Evolutionary conservation across 306 rosid species (phyloP), one percentile per base, ranked within the genome.

Genomic region (Clitoria ternatea): DNA sequence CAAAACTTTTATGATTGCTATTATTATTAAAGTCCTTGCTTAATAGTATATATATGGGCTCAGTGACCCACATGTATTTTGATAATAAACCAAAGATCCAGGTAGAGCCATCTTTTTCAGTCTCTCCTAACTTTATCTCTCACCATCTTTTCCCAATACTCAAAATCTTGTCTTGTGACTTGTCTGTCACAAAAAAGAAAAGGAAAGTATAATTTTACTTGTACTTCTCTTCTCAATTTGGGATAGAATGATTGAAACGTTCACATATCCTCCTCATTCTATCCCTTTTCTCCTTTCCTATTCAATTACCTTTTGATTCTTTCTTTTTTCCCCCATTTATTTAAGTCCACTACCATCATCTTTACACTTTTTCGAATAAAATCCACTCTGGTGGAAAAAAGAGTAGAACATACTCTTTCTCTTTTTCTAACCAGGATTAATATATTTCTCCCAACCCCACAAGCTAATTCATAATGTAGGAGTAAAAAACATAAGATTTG

Each of bases 151-250:
- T 76, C 59, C 66, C 70, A 49, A 75, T 48, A 48, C 74, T 75
- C 66, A 70, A 70, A 80, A 69, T 70, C 61, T 64, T 56, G 78
- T 80, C 81, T 48, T 80, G 72, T 64, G 77, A 68, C 74, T 66
- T 81, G 80, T 82, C 78, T 48, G 30, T 55, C 67, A 78, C 72
- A 40, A 17, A 72, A 73, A 55, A 66, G 70, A 60, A 83, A 68
- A 61, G 59, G 43, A 43, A 83, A 78, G 74, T 49, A 77, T 77
- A 77, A 69, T 77, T 74, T 79, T 30, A 56, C 44, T 68, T 79
- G 85, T 84, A 77, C 88, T 84, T 84, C 50, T 77, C 80, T 82
- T 82, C 83, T 80, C 73, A 20, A 69, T 69, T 69, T 70, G 62
- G 59, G 66, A 20, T 69, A 61, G 69, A 78, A 74, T 78, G 76